Percentiles rank a stretch among this genome's conserved stretches.
These are phyloP conservation scores for Lepraria neglecta DNA, from an alignment of 495 filamentous ascomycete genomes.

Conservation along the genomic window DNA sequence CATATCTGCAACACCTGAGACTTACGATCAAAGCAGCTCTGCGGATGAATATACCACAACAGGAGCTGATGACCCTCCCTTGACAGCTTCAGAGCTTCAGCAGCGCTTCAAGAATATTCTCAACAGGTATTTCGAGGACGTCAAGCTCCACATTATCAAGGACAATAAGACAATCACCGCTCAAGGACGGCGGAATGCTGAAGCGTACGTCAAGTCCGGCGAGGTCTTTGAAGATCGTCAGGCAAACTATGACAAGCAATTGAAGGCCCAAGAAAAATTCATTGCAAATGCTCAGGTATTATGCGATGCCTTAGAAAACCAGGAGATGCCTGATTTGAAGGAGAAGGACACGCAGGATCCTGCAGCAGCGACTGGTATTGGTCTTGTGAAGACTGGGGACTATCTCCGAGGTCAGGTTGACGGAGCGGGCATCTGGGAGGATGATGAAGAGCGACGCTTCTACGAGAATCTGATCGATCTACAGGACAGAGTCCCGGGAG, in stretches of 20 bases:
- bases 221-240: constrained; percentile 99
- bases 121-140: constrained; percentile 85
- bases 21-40: constrained; percentile 38
- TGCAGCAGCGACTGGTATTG: constrained; percentile 67
- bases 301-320: constrained; percentile 69
- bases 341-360: constrained; percentile 67
- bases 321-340: constrained; percentile 91
- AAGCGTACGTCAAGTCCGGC: constrained; percentile 96
- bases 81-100: constrained; percentile 69
- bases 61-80: constrained; percentile 57
- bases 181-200: constrained; percentile 89
- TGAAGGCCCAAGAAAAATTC: constrained; percentile 86
- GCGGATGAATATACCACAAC: constrained; percentile 36
- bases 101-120: constrained; percentile 84
- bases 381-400: constrained; percentile 88
- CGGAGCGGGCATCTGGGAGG: constrained; percentile 97
- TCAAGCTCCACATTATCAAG: constrained; percentile 78
- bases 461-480: constrained; percentile 95
- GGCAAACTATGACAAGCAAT: constrained; percentile 85
- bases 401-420: constrained; percentile 86
- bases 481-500: constrained; percentile 89
- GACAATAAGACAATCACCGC: constrained; percentile 79
- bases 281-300: constrained; percentile 85
- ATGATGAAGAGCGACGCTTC: constrained; percentile 94
- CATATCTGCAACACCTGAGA: constrained; percentile 44